Evolutionary conservation across 148 eudicot species (phyloP).

Genomic region (Diospyros kaki): DNA sequence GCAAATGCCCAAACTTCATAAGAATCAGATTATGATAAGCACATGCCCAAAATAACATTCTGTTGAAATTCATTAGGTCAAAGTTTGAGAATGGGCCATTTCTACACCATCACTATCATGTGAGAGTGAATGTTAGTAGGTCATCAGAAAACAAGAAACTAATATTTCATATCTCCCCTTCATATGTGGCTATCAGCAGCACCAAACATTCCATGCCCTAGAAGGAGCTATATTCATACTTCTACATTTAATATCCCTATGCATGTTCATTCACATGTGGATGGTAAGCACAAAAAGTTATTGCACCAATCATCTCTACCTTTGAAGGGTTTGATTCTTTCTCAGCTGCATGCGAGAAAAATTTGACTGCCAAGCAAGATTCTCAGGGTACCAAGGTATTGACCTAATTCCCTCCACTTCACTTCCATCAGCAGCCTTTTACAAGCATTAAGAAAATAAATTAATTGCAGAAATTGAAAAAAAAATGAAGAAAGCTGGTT

Average conservation of each 20-base stretch:
- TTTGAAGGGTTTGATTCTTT: conserved; percentile 80
- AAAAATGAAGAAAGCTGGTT: not conserved
- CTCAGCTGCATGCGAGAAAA: conserved; percentile 87
- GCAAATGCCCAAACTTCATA: not conserved
- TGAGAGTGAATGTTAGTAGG: not conserved
- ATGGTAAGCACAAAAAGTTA: not conserved
- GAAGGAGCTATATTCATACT: not conserved
- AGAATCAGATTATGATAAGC: not conserved
- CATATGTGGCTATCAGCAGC: not conserved
- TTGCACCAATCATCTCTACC: conserved; percentile 39
- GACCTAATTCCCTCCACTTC: conserved; percentile 78
- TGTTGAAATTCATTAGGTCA: not conserved
- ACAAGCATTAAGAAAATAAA: not conserved
- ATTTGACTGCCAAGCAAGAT: conserved; percentile 97
- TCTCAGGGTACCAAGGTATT: conserved; percentile 93
- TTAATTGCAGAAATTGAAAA: not conserved
- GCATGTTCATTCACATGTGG: not conserved
- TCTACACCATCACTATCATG: not conserved
- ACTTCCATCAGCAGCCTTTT: conserved; percentile 59
- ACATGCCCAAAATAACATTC: not conserved
- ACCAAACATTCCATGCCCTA: not conserved
- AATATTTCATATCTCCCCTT: not conserved
- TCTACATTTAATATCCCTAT: not conserved
- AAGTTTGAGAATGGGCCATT: not conserved
- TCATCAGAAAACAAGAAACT: not conserved